Conservation (phyloP, 1,139 yeast genomes). For the Kurtzmaniella quercitrusa region DNA sequence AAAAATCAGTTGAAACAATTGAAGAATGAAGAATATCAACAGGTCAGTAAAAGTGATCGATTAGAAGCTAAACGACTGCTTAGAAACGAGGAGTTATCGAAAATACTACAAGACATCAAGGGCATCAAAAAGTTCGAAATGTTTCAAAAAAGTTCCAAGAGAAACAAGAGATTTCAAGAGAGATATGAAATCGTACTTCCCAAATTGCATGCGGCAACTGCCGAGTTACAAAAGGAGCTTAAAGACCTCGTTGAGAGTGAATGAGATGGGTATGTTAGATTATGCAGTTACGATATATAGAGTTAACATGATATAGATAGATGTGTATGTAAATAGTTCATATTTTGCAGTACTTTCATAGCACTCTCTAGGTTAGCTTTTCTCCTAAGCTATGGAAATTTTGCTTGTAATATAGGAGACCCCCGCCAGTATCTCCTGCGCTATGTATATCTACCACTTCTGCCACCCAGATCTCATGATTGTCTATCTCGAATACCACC, state of each 20-base stretch:
- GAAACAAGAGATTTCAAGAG: slow-evolving; percentile 30
- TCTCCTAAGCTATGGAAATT: slow-evolving; percentile 37
- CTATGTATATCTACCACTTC: slow-evolving; percentile 50
- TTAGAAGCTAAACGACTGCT: slow-evolving; percentile 20
- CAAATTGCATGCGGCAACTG: slow-evolving; percentile 21
- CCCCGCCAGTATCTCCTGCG: slow-evolving; percentile 41
- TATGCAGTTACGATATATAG: slow-evolving; percentile 1
- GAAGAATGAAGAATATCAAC: slow-evolving; percentile 19
- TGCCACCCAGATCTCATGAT: slow-evolving; percentile 88
- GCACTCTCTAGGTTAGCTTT: neutral
- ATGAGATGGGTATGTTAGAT: neutral
- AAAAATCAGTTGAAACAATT: slow-evolving; percentile 20
- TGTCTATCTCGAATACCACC: slow-evolving; percentile 56
- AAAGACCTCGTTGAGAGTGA: slow-evolving; percentile 4
- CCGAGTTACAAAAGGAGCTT: slow-evolving; percentile 12
- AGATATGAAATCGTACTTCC: slow-evolving; percentile 38
- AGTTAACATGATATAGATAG: neutral
- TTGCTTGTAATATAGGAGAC: slow-evolving; percentile 61
- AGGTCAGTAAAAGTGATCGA: slow-evolving; percentile 24
- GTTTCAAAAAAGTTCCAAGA: slow-evolving; percentile 22
- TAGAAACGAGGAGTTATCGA: slow-evolving; percentile 23
- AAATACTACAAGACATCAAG: slow-evolving; percentile 25
- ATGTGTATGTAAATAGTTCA: too few relatives aligned
- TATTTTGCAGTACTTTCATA: too few relatives aligned
- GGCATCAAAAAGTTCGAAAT: slow-evolving; percentile 25